Base-by-base conservation (phyloP, 768 basidiomycete species). In the Tricholoma matsutake region DNA sequence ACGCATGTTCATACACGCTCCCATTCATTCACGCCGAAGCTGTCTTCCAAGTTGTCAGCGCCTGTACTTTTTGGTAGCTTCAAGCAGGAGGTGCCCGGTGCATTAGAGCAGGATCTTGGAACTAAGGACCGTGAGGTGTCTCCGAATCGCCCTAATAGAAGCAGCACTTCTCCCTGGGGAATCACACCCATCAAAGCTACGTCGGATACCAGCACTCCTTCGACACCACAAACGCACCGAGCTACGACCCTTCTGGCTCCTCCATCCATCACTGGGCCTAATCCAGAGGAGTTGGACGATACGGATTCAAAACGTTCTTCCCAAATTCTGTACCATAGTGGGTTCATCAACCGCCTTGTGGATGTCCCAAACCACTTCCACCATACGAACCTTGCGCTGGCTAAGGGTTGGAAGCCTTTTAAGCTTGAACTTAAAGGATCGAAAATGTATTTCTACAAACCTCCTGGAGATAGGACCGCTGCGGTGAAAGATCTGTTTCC, bases 391-490 rank as follows among this genome's bases (percentile, higher is more conserved):
- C 64, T 74, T 32, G 63, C 79, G 0, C 72, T 86, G 1, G 71
- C 81, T 0, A 92, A 92, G 65, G 86, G 86, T 0, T 96, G 94
- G 94, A 95, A 94, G 70, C 85, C 91, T 4, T 92, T 83, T 77
- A 94, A 94, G 71, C 80, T 89, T 49, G 88, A 92, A 65, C 75
- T 96, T 28, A 89, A 91, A 68, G 94, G 93, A 6, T 84, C 88
- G 11, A 95, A 95, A 71, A 67, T 96, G 54, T 88, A 90, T 71
- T 90, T 95, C 68, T 94, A 91, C 71, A 96, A 95, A 67, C 86
- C 91, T 0, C 91, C 93, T 0, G 78, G 81, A 29, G 93, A 95
- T 64, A 78, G 86, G 59, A 76, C 73, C 22, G 74, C 78, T 1
- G 87, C 79, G 0, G 79, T 94, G 56, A 90, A 87, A 69, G 86